A percentile compares a stretch with the other conserved stretches of the same genome.
Evolutionary conservation across 208 protist species (phyloP).

Genomic region (Leishmania turanica): DNA sequence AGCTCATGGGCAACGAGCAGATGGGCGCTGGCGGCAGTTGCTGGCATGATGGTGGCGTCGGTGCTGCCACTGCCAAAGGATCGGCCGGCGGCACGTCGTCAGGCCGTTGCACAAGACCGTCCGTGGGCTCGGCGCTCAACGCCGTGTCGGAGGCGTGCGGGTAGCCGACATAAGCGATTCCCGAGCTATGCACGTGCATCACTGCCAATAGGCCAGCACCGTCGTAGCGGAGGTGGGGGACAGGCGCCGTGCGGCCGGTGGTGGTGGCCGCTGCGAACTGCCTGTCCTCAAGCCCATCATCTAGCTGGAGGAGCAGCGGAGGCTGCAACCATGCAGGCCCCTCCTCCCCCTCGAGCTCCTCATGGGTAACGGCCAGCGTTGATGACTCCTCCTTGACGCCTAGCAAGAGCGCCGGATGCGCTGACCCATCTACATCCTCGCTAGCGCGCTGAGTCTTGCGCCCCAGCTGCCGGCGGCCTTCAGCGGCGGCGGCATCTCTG

Average conservation of each 20-base stretch:
- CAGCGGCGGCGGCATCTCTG: neutral
- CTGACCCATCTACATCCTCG: neutral
- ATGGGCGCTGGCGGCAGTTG: neutral
- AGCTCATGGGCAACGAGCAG: conserved; percentile 27
- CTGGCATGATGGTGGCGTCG: neutral
- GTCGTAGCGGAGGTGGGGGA: conserved; percentile 30
- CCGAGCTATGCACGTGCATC: conserved; percentile 61
- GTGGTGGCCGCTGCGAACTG: neutral
- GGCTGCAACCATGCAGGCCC: conserved; percentile 9
- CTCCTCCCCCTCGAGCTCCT: neutral
- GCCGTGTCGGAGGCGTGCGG: neutral
- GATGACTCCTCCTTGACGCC: neutral
- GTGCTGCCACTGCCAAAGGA: neutral
- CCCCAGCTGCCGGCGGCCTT: conserved; percentile 6
- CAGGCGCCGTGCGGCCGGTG: neutral
- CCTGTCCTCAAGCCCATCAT: neutral
- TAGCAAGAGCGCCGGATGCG: conserved; percentile 8
- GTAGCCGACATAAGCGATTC: conserved; percentile 62
- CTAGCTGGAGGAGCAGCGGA: neutral
- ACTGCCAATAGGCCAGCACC: conserved; percentile 56
- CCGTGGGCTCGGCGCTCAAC: neutral
- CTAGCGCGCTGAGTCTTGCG: neutral
- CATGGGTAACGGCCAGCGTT: no score
- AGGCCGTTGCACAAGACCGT: neutral
- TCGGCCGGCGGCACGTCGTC: neutral